Conservation (phyloP, 106 monocot genomes). For the Triglochin maritima region DNA sequence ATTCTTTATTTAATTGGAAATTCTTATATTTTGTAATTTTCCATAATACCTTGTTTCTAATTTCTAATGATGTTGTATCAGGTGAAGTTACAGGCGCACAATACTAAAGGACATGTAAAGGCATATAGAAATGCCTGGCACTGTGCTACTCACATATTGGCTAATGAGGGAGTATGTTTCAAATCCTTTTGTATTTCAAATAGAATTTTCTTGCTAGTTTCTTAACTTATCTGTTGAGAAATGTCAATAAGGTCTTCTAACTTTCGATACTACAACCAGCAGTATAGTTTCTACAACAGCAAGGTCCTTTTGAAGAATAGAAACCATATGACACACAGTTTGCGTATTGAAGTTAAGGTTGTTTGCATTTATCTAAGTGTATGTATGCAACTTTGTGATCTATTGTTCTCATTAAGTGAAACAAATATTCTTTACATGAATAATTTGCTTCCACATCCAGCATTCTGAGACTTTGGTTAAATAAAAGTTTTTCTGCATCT, state of each 20-base stretch:
- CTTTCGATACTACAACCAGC: too few relatives aligned
- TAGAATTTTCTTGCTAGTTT: neutral
- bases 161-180: slow-evolving; percentile 75
- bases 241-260: too few relatives aligned
- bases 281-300: too few relatives aligned
- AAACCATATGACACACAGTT: too few relatives aligned
- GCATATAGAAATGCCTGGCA: slow-evolving; percentile 85
- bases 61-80: slow-evolving; percentile 14
- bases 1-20: neutral
- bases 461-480: neutral
- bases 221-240: too few relatives aligned
- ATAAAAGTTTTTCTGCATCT: too few relatives aligned
- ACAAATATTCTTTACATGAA: too few relatives aligned
- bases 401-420: too few relatives aligned
- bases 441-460: neutral
- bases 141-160: slow-evolving; percentile 58
- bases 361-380: too few relatives aligned
- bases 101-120: slow-evolving; percentile 68
- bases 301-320: too few relatives aligned
- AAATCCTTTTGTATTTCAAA: neutral
- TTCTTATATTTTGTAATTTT: neutral
- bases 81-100: slow-evolving; percentile 92
- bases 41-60: neutral
- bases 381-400: too few relatives aligned
- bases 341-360: too few relatives aligned